These are phyloP conservation scores for Solanum sitiens DNA, from an alignment of 257 asterid genomes.

Conservation along the genomic window DNA sequence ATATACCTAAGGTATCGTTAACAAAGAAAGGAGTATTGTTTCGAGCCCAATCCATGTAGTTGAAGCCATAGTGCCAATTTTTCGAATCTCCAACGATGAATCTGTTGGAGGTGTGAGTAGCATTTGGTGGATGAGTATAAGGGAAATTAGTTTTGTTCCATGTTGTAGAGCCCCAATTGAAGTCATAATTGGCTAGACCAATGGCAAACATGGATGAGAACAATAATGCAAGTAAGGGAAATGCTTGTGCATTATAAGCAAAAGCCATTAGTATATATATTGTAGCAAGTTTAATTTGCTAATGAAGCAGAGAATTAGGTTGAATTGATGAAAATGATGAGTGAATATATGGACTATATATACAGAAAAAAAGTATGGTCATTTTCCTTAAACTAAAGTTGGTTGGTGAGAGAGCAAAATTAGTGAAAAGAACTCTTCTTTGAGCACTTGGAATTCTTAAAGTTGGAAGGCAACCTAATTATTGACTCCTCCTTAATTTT, in stretches of 20 bases:
- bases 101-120: slow-evolving; percentile 17
- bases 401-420: too few species aligned
- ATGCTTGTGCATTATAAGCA: background rate
- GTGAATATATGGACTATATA: too few species aligned
- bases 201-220: slow-evolving; percentile 9
- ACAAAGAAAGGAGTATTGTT: slow-evolving; percentile 47
- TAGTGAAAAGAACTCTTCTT: too few species aligned
- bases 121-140: slow-evolving; percentile 15
- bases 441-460: too few species aligned
- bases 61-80: slow-evolving; percentile 57
- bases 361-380: too few species aligned
- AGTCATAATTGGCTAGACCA: slow-evolving; percentile 29
- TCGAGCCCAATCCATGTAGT: slow-evolving; percentile 66
- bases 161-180: slow-evolving; percentile 18
- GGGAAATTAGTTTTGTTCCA: slow-evolving; percentile 17
- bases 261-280: slow-evolving; percentile 7
- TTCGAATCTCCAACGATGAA: slow-evolving; percentile 47
- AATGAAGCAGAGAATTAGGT: background rate
- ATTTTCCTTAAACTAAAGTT: too few species aligned
- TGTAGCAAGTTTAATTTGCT: background rate
- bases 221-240: slow-evolving; percentile 1
- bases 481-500: too few species aligned
- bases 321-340: too few species aligned
- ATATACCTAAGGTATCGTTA: slow-evolving; percentile 45
- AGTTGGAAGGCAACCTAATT: too few species aligned